These are phyloP conservation scores for Adansonia grandidieri DNA, from an alignment of 441 rosid genomes.

Conservation along the genomic window DNA sequence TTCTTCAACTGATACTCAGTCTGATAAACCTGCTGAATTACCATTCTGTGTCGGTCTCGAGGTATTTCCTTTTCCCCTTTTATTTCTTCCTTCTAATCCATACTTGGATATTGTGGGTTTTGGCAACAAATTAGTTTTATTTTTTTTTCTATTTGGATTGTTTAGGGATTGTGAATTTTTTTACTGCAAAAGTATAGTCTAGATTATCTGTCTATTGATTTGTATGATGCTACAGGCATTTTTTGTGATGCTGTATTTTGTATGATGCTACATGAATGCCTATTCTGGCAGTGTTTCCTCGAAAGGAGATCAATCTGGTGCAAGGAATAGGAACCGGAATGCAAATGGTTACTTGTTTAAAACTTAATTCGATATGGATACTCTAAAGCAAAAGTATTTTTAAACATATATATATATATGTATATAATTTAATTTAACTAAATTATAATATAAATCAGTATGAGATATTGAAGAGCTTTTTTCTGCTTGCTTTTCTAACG, in stretches of 20 bases:
- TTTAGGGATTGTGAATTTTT: slow-evolving; percentile 2
- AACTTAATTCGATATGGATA: too few species aligned
- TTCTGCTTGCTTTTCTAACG: too few species aligned
- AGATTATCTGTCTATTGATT: neutral
- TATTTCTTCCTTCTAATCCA: slow-evolving; percentile 3
- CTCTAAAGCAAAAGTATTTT: too few species aligned
- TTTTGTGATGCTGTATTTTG: too few species aligned
- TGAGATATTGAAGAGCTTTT: too few species aligned
- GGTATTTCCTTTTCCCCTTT: slow-evolving; percentile 31
- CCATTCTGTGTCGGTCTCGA: slow-evolving; percentile 53
- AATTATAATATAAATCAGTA: too few species aligned
- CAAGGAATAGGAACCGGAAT: too few species aligned
- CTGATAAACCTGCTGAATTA: slow-evolving; percentile 37
- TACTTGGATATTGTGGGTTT: neutral
- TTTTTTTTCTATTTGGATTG: neutral
- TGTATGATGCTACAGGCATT: neutral
- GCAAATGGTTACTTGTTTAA: too few species aligned
- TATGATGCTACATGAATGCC: neutral
- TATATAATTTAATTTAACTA: too few species aligned
- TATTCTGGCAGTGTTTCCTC: neutral
- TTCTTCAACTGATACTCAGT: slow-evolving; percentile 33
- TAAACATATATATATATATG: too few species aligned
- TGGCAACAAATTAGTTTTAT: neutral
- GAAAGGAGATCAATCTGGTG: too few species aligned
- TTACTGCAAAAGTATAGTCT: neutral